phyloP scores from a whole-genome alignment of 2,329 filamentous ascomycete species.

The Hypoxylon sp. region DNA sequence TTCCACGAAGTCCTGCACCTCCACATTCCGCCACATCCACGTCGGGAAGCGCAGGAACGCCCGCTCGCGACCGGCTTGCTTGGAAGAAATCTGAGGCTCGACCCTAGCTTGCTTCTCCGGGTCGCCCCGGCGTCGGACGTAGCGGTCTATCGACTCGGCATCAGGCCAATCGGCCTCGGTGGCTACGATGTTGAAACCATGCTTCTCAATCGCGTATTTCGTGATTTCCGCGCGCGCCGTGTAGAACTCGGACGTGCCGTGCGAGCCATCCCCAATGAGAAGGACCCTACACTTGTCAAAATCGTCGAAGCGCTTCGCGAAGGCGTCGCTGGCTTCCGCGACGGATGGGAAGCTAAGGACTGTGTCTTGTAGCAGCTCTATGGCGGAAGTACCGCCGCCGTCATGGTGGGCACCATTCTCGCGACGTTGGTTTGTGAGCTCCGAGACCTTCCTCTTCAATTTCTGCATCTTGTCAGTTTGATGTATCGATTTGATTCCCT shows the following conservation, averaged over 20 bases:
- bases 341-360: conserved; percentile 11
- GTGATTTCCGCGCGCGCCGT: conserved; percentile 9
- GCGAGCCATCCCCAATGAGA: conserved; percentile 4
- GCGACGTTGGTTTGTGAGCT: background rate
- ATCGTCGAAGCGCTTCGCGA: conserved; percentile 2
- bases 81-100: background rate
- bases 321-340: background rate
- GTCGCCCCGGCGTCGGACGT: background rate
- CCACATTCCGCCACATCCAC: conserved; percentile 10
- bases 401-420: no score
- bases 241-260: conserved; percentile 17
- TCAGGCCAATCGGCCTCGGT: conserved; percentile 3
- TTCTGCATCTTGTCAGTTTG: background rate
- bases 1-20: background rate
- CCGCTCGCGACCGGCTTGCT: background rate
- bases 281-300: conserved; percentile 5
- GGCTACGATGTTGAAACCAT: conserved; percentile 6
- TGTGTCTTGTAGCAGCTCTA: background rate
- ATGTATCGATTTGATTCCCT: no score
- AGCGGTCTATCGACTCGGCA: conserved; percentile 1
- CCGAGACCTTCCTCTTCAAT: background rate
- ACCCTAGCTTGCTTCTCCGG: background rate
- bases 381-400: background rate
- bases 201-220: conserved; percentile 3
- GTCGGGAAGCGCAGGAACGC: conserved; percentile 6